phyloP scores from a whole-genome alignment of 1,284 basidiomycete species.

The Ceratobasidium sp. region DNA sequence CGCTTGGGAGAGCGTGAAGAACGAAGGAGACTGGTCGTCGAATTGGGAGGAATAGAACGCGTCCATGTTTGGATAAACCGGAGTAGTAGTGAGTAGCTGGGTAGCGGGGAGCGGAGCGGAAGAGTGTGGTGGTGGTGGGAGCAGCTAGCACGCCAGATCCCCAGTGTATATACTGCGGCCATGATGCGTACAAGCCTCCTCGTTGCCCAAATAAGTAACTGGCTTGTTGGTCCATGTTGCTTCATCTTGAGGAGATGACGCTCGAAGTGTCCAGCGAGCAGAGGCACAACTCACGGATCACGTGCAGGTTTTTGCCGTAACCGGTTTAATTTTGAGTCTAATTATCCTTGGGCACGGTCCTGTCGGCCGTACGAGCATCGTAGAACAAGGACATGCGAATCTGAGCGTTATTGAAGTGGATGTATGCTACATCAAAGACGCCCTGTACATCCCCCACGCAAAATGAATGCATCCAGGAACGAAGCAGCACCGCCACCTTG shows the following conservation, averaged over 20 bases:
- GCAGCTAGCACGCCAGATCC: not conserved
- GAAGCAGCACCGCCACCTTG: constrained; percentile 11
- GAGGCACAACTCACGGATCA: constrained; percentile 12
- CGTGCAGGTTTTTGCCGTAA: too few relatives aligned
- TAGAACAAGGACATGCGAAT: too few relatives aligned
- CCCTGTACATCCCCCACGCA: not conserved
- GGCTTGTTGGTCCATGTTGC: too few relatives aligned
- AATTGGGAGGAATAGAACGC: too few relatives aligned
- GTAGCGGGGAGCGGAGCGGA: not conserved
- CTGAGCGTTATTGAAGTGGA: too few relatives aligned
- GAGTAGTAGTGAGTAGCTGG: too few relatives aligned
- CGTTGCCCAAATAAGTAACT: too few relatives aligned
- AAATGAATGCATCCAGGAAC: not conserved
- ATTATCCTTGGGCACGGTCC: not conserved
- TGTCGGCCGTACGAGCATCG: not conserved
- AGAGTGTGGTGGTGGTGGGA: not conserved
- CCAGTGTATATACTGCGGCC: not conserved
- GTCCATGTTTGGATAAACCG: too few relatives aligned
- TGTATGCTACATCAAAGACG: too few relatives aligned
- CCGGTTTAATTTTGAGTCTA: not conserved
- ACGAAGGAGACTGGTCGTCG: too few relatives aligned
- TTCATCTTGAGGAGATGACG: not conserved
- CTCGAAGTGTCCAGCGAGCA: constrained; percentile 30
- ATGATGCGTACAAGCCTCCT: too few relatives aligned
- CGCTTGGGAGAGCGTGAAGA: too few relatives aligned